phyloP scores from a whole-genome alignment of 371 early-diverging fungal genomes.

The Syncephalis plumigaleata region DNA sequence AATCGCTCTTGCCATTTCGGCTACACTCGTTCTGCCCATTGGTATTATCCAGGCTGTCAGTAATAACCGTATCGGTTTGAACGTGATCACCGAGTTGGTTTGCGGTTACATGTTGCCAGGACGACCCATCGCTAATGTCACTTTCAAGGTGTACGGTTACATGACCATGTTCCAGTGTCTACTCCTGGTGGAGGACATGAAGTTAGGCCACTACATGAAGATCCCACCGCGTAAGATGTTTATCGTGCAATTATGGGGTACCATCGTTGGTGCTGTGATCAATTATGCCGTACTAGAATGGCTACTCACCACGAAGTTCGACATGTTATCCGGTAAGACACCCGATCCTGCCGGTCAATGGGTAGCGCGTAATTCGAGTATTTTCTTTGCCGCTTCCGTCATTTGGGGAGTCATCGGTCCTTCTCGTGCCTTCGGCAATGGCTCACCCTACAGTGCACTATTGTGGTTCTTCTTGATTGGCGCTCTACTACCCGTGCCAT shows the following conservation, averaged over 20 bases:
- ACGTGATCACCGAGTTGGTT: constrained; percentile 50
- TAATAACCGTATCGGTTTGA: constrained; percentile 47
- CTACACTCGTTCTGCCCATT: constrained; percentile 55
- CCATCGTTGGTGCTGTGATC: constrained; percentile 16
- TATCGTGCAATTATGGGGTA: constrained; percentile 26
- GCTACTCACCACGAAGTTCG: constrained; percentile 11
- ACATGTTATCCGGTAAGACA: constrained; percentile 12
- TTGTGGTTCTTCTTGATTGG: constrained; percentile 34
- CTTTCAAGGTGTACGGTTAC: constrained; percentile 30
- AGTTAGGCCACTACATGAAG: constrained; percentile 45
- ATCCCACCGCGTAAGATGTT: constrained; percentile 33
- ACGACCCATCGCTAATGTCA: constrained; percentile 19
- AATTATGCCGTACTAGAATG: constrained; percentile 21
- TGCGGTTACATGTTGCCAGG: constrained; percentile 44
- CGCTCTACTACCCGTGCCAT: constrained; percentile 28
- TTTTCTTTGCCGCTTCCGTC: constrained; percentile 21
- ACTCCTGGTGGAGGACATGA: constrained; percentile 21
- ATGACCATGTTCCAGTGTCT: constrained; percentile 34
- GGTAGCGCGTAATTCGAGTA: constrained; percentile 13
- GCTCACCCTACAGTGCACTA: constrained; percentile 35
- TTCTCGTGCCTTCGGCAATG: constrained; percentile 38
- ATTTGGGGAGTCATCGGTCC: constrained; percentile 69
- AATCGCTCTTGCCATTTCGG: constrained; percentile 39
- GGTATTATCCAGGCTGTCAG: constrained; percentile 59
- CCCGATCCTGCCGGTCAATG: constrained; percentile 11